Conservation (phyloP, 495 filamentous ascomycete genomes). For the Lichenothelia convexa region DNA sequence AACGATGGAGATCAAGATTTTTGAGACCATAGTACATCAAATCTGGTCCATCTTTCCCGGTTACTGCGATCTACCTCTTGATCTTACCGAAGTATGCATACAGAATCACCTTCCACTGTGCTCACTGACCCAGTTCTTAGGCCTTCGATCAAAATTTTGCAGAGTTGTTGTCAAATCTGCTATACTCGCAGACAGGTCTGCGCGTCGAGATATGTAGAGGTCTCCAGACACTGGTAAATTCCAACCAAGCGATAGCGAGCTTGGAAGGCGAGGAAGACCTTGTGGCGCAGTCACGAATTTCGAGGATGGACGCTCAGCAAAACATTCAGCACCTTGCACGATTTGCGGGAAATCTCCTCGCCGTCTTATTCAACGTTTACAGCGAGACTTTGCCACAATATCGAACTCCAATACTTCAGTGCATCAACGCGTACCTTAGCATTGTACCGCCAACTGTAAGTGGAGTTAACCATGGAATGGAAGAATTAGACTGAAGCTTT, state of each 20-base stretch:
- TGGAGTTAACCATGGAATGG: background rate
- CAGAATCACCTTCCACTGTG: too few species aligned
- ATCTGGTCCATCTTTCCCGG: constrained; percentile 91
- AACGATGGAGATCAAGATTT: constrained; percentile 89
- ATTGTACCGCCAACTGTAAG: constrained; percentile 51
- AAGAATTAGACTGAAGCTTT: constrained; percentile 12
- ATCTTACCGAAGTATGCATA: constrained; percentile 35
- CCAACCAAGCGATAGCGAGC: constrained; percentile 58
- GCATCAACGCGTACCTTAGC: constrained; percentile 84
- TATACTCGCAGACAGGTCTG: constrained; percentile 81
- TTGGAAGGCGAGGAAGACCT: constrained; percentile 43
- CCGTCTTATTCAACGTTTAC: constrained; percentile 96
- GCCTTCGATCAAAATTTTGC: constrained; percentile 72
- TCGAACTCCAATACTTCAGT: constrained; percentile 72
- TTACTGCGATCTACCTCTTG: constrained; percentile 80
- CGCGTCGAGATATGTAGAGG: constrained; percentile 71
- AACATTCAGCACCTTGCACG: constrained; percentile 60
- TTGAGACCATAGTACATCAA: constrained; percentile 86
- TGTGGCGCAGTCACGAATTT: constrained; percentile 50
- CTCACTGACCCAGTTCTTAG: constrained; percentile 1
- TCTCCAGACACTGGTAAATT: constrained; percentile 73
- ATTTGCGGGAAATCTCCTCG: constrained; percentile 73
- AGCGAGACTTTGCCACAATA: constrained; percentile 86
- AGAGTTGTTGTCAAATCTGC: constrained; percentile 71
- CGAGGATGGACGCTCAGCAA: constrained; percentile 51